Base-by-base conservation (phyloP, 1,284 basidiomycete species). In the Boletus hoseneyae region DNA sequence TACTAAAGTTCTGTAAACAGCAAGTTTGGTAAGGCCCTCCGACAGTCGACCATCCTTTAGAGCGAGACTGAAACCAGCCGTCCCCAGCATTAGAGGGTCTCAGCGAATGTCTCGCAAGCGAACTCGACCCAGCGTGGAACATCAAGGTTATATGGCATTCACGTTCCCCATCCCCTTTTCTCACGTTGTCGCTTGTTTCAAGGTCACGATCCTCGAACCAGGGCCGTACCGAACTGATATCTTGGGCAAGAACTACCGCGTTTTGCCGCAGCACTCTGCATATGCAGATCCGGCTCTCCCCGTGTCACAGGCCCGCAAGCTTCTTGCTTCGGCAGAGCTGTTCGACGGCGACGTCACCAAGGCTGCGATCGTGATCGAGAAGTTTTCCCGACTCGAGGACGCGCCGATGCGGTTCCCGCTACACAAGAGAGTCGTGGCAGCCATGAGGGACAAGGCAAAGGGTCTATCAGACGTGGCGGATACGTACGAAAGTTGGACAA, bases 121-220 rank as follows among this genome's bases (percentile, higher is more conserved):
- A 65, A 32, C 55, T 69, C 4, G 58, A 67, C 36, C 67, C 57
- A 0, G 51, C 54, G 1, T 69, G 66, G 67, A 66, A 67, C 41
- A 65, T 70, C 49, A 58, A 66, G 54, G 65, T 66, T 3, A 36
- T 8, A 32, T 23, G 21, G 3, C 10, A 1, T 27, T 3, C 15
- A 1, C n/a, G 5, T 27, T 37, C n/a, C 23, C 38, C 10, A 6
- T 25, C 18, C 16, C n/a, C 6, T 21, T 6, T 5, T 18, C 21
- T 25, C 23, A 16, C 6, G n/a, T 34, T 44, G 35, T 55, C 3
- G 47, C 3, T 25, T 7, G 13, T 13, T n/a, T 16, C 29, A 27
- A 66, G 62, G 46, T 62, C 34, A 56, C 53, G 15, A 18, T 64
- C 23, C 30, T 67, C 25, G 57, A 60, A 42, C 61, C 53, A 0